These are phyloP conservation scores for Xerophyta viscosa DNA, from an alignment of 106 monocot species.

Conservation along the genomic window DNA sequence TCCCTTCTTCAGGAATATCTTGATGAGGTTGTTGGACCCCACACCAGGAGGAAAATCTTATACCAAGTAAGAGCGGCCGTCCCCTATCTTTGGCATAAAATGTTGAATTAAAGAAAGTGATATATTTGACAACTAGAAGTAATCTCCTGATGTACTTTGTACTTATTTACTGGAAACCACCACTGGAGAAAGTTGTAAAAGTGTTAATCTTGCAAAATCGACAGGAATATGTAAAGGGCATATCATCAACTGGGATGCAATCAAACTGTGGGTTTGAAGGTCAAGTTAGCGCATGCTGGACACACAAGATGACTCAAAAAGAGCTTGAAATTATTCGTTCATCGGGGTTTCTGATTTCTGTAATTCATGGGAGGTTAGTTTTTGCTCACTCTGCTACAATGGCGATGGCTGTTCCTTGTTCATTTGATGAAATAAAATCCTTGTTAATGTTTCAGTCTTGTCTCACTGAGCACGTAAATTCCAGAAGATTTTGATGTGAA, in stretches of 20 bases:
- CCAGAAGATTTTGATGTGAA: background rate
- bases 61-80: constrained; percentile 76
- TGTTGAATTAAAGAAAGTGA: constrained; percentile 3
- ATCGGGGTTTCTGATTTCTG: constrained; percentile 67
- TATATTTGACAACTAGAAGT: no score
- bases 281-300: constrained; percentile 96
- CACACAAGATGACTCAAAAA: constrained; percentile 66
- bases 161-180: background rate
- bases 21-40: constrained; percentile 62
- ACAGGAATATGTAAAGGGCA: constrained; percentile 89
- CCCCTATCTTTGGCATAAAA: background rate
- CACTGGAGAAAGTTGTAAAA: no score
- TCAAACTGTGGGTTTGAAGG: constrained; percentile 87
- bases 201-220: no score
- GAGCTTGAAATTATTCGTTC: constrained; percentile 71
- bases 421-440: background rate
- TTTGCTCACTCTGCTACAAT: no score
- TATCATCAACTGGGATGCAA: constrained; percentile 91
- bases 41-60: constrained; percentile 66
- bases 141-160: no score
- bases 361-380: constrained; percentile 88
- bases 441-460: background rate
- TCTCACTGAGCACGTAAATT: background rate
- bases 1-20: constrained; percentile 78
- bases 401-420: no score